These are phyloP conservation scores for Penicillium fuscoglaucum DNA, from an alignment of 2,329 filamentous ascomycete genomes.

Conservation along the genomic window DNA sequence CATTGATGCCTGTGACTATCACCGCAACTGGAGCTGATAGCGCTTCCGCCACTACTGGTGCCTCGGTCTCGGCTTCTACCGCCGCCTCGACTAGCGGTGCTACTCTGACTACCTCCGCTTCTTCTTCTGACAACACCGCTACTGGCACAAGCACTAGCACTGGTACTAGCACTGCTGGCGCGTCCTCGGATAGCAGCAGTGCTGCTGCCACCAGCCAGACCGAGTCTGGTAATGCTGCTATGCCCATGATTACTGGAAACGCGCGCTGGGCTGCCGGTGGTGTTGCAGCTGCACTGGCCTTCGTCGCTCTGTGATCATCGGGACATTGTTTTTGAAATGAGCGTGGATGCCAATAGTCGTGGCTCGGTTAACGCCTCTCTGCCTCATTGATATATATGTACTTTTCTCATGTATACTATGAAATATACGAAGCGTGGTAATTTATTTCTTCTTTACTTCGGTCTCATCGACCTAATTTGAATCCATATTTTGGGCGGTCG, in stretches of 20 bases:
- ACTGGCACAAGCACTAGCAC: not conserved
- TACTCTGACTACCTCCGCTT: slow-evolving; percentile 5
- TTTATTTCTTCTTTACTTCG: not conserved
- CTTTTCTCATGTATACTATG: not conserved
- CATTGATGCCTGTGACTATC: slow-evolving; percentile 6
- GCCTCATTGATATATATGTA: not conserved
- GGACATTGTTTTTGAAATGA: not conserved
- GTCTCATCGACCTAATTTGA: not conserved
- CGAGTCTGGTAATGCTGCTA: slow-evolving; percentile 15
- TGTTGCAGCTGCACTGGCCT: slow-evolving; percentile 14
- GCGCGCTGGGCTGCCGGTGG: slow-evolving; percentile 18
- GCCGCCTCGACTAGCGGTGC: slow-evolving; percentile 1
- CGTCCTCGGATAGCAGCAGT: not conserved
- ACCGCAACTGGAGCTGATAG: slow-evolving; percentile 1
- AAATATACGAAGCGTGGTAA: not conserved
- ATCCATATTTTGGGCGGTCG: not conserved
- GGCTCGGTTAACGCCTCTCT: not conserved
- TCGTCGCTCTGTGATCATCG: not conserved
- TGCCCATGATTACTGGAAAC: slow-evolving; percentile 19
- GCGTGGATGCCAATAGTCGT: not conserved
- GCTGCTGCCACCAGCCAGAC: slow-evolving; percentile 11
- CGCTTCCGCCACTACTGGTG: slow-evolving; percentile 6
- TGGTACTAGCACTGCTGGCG: not conserved
- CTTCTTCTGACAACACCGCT: not conserved
- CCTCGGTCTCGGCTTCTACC: slow-evolving; percentile 7